Evolutionary conservation across 495 filamentous ascomycete species (phyloP).

Genomic region (Rostrohypoxylon terebratum): DNA sequence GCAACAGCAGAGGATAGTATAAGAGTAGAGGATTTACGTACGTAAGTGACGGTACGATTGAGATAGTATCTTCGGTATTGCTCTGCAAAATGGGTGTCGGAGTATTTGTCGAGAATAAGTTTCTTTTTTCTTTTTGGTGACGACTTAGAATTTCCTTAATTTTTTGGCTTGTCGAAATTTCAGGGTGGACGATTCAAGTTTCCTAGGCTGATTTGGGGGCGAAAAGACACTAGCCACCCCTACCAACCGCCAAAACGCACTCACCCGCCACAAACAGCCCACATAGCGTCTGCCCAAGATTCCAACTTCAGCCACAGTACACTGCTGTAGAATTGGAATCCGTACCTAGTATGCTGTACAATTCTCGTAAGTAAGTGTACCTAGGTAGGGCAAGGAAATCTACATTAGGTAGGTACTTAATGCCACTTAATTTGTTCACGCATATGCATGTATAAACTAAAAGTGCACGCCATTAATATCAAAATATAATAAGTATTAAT

Average conservation of each 20-base stretch:
- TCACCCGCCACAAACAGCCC: conserved; percentile 11
- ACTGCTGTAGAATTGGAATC: too few relatives aligned
- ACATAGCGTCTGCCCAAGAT: background rate
- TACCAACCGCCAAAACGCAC: background rate
- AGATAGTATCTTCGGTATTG: conserved; percentile 3
- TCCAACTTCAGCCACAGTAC: background rate
- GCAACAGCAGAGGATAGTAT: conserved; percentile 19
- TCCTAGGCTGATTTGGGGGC: conserved; percentile 10
- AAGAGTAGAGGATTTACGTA: conserved; percentile 25
- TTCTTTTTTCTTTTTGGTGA: conserved; percentile 29
- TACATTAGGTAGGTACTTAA: too few relatives aligned
- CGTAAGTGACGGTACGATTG: conserved; percentile 1
- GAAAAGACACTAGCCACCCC: conserved; percentile 10
- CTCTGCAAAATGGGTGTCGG: conserved; percentile 22
- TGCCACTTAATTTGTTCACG: too few relatives aligned
- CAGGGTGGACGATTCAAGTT: conserved; percentile 37
- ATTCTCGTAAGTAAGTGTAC: background rate
- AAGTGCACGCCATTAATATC: too few relatives aligned
- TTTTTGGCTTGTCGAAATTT: conserved; percentile 42
- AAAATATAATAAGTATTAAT: too few relatives aligned
- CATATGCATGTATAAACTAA: too few relatives aligned
- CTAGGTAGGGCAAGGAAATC: background rate
- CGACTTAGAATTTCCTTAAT: conserved; percentile 37
- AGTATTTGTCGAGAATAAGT: conserved; percentile 16
- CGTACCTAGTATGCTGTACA: background rate